A percentile compares a stretch with the other conserved stretches of the same genome.
Conservation (phyloP, 805 yeast genomes). For the Ogataea naganishii region DNA sequence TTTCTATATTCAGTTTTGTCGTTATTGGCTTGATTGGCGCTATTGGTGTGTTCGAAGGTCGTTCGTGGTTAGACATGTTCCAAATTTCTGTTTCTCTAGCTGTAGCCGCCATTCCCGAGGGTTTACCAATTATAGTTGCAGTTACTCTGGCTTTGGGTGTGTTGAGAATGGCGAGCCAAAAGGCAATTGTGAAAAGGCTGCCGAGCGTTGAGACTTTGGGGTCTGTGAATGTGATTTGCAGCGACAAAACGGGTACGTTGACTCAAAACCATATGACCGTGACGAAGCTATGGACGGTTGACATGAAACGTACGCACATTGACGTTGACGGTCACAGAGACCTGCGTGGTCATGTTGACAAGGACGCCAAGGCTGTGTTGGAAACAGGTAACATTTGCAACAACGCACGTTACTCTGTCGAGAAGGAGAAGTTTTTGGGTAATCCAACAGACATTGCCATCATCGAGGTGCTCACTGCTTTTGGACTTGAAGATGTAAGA, state of each 20-base stretch:
- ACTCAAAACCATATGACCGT: constrained; percentile 91
- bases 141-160: constrained; percentile 96
- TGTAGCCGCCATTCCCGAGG: constrained; percentile 99
- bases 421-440: constrained; percentile 67
- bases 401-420: constrained; percentile 61
- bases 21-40: constrained; percentile 89
- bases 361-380: constrained; percentile 46
- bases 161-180: constrained; percentile 87
- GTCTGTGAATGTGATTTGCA: constrained; percentile 86
- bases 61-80: constrained; percentile 95
- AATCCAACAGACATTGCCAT: constrained; percentile 95
- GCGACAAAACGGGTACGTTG: constrained; percentile 86
- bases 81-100: constrained; percentile 96
- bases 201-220: constrained; percentile 96
- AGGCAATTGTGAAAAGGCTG: constrained; percentile 87
- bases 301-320: constrained; percentile 31
- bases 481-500: constrained; percentile 68
- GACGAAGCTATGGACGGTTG: constrained; percentile 72
- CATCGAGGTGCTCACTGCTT: constrained; percentile 61
- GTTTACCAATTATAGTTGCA: constrained; percentile 95
- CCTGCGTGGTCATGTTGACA: constrained; percentile 35
- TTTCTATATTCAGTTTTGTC: constrained; percentile 74
- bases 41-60: constrained; percentile 85
- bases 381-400: constrained; percentile 70
- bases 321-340: constrained; percentile 37